Evolutionary conservation across 148 eudicot genomes (phyloP), one percentile per base, ranked within the genome.

Genomic region (Vaccinium myrtillus): DNA sequence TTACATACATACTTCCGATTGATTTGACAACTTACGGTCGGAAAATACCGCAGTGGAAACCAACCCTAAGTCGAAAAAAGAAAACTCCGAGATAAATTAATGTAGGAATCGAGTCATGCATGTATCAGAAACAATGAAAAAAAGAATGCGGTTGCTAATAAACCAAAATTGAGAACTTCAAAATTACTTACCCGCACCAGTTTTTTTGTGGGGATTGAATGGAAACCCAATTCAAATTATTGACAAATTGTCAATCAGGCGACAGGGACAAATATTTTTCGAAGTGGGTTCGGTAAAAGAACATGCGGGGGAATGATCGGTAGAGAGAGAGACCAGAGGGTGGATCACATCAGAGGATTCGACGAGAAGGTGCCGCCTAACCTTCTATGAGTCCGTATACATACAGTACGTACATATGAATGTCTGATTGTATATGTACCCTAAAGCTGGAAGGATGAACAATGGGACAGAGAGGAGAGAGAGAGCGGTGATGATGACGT

Each of bases 281-380:
- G 63, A 32, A 43, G 81, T 54, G 63, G 63, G 63, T 8, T 19
- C n/a, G 77, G 50, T 15, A 21, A 67, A 27, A 0, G 1, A 53
- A 13, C 55, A 53, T 53, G 39, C 9, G 50, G 71, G 83, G 6
- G 32, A 59, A 39, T 46, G 82, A 59, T 39, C 48, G 82, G 53
- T 32, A 36, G 18, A 10, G 36, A 63, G 51, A 23, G 51, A 58
- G 51, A 78, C 48, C 36, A 49, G 79, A 76, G 23, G 79, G 56
- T 76, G 79, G 53, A 46, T 81, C 75, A 13, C 51, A 46, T 81
- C 75, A 63, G 83, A 81, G 70, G 54, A 59, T 58, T 80, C 73
- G 51, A 80, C 30, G 30, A 76, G 78, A 65, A 23, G 70, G 78
- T 75, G 54, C 8, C 21, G 14, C 48, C 25, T 30, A 30, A 23